Evolutionary conservation across 2,329 filamentous ascomycete genomes (phyloP).

Genomic region (Sclerotinia trifoliorum): DNA sequence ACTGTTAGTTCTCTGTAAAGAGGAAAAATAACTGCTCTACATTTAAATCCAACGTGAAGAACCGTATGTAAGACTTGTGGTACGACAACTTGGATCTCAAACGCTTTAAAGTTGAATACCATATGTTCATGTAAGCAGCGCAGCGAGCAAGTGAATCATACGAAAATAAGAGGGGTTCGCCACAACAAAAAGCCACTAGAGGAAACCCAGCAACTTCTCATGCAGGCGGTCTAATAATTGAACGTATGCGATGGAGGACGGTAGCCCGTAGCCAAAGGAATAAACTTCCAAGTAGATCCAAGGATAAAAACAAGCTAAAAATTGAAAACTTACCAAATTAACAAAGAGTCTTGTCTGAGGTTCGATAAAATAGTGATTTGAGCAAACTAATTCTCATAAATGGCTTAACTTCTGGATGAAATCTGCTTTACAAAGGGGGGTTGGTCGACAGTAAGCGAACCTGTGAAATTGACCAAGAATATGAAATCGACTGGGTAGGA

Average conservation of each 20-base stretch:
- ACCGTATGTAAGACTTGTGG: background rate
- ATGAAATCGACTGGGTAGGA: background rate
- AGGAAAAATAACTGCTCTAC: background rate
- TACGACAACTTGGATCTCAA: background rate
- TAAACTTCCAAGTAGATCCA: background rate
- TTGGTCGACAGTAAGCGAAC: constrained; percentile 17
- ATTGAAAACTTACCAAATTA: constrained; percentile 1
- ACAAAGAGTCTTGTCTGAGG: background rate
- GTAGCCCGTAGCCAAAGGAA: background rate
- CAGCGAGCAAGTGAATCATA: constrained; percentile 8
- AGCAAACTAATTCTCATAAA: background rate
- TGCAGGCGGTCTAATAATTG: background rate
- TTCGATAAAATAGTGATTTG: background rate
- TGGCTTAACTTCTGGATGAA: background rate
- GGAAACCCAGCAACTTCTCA: background rate
- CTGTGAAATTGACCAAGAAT: background rate
- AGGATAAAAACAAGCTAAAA: background rate
- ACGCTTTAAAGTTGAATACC: background rate
- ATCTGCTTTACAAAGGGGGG: constrained; percentile 7
- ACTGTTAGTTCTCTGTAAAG: background rate
- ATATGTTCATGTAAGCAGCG: constrained; percentile 1
- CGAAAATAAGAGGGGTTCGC: background rate
- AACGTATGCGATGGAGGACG: background rate
- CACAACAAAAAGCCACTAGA: background rate
- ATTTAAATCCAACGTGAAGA: background rate